Evolutionary conservation across 306 rosid species (phyloP).

Genomic region (Rosa rugosa): DNA sequence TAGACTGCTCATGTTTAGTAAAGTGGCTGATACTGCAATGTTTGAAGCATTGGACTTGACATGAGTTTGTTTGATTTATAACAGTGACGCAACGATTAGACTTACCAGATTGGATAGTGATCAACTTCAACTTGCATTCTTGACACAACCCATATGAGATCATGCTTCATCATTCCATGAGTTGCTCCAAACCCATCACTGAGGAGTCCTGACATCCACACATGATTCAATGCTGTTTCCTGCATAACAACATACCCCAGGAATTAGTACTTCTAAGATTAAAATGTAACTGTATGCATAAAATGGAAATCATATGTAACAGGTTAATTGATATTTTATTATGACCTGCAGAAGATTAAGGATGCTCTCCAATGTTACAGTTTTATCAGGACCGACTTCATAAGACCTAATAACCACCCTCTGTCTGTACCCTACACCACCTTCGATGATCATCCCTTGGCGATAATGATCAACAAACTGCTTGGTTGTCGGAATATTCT

Average conservation of each 20-base stretch:
- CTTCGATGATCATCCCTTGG: slow-evolving; percentile 71
- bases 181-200: slow-evolving; percentile 97
- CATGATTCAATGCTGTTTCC: slow-evolving; percentile 94
- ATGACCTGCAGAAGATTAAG: slow-evolving; percentile 85
- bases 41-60: not conserved
- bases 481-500: slow-evolving; percentile 82
- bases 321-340: not conserved
- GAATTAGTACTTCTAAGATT: not conserved
- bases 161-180: slow-evolving; percentile 81
- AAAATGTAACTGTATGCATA: not conserved
- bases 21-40: slow-evolving; percentile 8
- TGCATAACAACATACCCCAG: slow-evolving; percentile 21
- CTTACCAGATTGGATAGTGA: slow-evolving; percentile 82
- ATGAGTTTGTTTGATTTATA: not conserved
- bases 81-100: not conserved
- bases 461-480: slow-evolving; percentile 69
- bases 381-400: slow-evolving; percentile 93
- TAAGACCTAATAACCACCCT: slow-evolving; percentile 84
- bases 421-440: slow-evolving; percentile 82
- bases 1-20: not conserved
- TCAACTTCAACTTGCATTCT: slow-evolving; percentile 86
- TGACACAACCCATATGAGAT: slow-evolving; percentile 94
- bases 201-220: slow-evolving; percentile 93
- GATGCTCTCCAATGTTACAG: slow-evolving; percentile 83
- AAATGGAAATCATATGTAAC: not conserved